Conservation (phyloP, 306 rosid species). For the Crotalaria pallida region DNA sequence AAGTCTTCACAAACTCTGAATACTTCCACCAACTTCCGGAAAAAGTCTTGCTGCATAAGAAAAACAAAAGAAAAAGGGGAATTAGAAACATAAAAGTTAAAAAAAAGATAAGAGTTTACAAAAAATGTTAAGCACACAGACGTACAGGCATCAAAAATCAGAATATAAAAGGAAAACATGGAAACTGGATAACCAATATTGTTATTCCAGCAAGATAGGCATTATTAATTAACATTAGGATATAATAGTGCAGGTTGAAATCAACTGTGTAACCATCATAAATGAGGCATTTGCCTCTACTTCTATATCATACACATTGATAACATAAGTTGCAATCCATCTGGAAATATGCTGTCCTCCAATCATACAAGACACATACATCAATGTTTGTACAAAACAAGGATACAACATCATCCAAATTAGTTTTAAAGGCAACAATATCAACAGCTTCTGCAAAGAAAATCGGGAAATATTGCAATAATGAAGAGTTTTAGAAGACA, state of each 20-base stretch:
- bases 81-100: neutral
- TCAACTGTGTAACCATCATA: neutral
- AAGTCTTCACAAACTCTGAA: conserved; percentile 77
- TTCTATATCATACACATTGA: neutral
- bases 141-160: neutral
- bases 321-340: neutral
- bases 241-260: neutral
- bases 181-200: neutral
- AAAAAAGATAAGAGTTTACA: neutral
- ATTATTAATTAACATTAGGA: neutral
- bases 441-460: neutral
- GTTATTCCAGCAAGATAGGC: neutral
- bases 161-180: neutral
- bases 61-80: conserved; percentile 6
- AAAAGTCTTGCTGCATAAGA: conserved; percentile 77
- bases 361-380: neutral
- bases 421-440: neutral
- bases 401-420: neutral
- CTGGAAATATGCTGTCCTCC: neutral
- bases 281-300: neutral
- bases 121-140: neutral
- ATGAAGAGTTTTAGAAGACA: neutral
- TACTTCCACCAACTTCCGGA: conserved; percentile 66
- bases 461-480: neutral
- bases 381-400: neutral